Percentiles rank a stretch among this genome's conserved stretches.
phyloP scores from a whole-genome alignment of 2,329 filamentous ascomycete species.

The Cladosporium sp. region DNA sequence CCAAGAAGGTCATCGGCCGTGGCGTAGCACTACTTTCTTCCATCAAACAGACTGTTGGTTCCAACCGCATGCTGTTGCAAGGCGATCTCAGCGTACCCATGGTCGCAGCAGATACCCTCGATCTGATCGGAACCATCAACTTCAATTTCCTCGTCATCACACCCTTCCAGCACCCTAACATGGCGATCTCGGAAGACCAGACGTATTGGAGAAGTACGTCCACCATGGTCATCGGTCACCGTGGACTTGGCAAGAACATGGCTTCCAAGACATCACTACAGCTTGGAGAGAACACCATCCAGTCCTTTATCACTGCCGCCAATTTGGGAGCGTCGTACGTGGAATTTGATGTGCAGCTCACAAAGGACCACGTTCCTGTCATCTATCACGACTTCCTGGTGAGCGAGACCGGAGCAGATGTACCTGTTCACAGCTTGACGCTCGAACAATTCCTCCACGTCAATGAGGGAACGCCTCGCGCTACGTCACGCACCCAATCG shows the following conservation, averaged over 20 bases:
- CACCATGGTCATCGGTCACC: conserved; percentile 77
- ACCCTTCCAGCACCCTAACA: conserved; percentile 89
- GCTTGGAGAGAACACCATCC: conserved; percentile 92
- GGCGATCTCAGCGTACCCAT: conserved; percentile 92
- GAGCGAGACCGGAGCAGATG: conserved; percentile 95
- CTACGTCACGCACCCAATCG: conserved; percentile 50
- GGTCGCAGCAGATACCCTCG: conserved; percentile 74
- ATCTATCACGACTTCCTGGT: conserved; percentile 99
- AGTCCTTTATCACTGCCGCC: conserved; percentile 92
- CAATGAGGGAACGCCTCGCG: conserved; percentile 54
- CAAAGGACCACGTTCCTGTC: conserved; percentile 97
- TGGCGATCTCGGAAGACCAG: conserved; percentile 85
- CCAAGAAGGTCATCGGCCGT: conserved; percentile 81
- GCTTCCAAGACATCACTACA: conserved; percentile 82
- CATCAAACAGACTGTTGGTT: conserved; percentile 78
- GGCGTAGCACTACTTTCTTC: conserved; percentile 85
- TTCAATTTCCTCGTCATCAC: conserved; percentile 97
- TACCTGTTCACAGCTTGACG: conserved; percentile 91
- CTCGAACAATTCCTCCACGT: conserved; percentile 94
- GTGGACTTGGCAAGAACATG: conserved; percentile 86
- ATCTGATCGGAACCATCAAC: conserved; percentile 91
- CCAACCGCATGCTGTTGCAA: conserved; percentile 86
- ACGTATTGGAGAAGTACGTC: conserved; percentile 96
- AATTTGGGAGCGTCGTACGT: conserved; percentile 80
- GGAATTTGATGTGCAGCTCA: conserved; percentile 86